phyloP scores from a whole-genome alignment of 2,329 filamentous ascomycete genomes.

The Teratosphaeria zuluensis region DNA sequence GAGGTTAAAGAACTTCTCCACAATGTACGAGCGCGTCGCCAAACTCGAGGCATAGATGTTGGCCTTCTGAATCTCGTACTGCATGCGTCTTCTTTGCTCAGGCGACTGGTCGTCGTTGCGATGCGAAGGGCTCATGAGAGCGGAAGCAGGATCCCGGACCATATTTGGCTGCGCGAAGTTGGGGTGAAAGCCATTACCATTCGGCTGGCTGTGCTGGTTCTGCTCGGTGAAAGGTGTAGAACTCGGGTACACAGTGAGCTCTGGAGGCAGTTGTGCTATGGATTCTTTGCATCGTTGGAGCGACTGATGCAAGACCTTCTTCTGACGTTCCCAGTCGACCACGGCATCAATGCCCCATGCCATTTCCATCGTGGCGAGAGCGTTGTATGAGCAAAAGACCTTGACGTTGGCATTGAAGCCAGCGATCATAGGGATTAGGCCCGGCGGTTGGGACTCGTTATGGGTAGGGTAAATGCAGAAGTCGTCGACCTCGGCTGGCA shows the following conservation, averaged over 20 bases:
- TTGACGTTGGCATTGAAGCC: slow-evolving; percentile 74
- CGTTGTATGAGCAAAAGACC: slow-evolving; percentile 72
- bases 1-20: slow-evolving; percentile 75
- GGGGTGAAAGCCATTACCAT: slow-evolving; percentile 13
- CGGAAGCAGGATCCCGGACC: slow-evolving; percentile 17
- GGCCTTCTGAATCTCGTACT: slow-evolving; percentile 85
- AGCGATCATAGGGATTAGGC: slow-evolving; percentile 58
- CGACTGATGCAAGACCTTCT: slow-evolving; percentile 60
- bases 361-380: slow-evolving; percentile 68
- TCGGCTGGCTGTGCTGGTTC: slow-evolving; percentile 14
- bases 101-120: slow-evolving; percentile 20
- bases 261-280: slow-evolving; percentile 56
- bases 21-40: slow-evolving; percentile 71
- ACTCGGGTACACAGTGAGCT: slow-evolving; percentile 51
- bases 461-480: slow-evolving; percentile 64
- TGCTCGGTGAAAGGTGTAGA: slow-evolving; percentile 21
- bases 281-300: slow-evolving; percentile 61
- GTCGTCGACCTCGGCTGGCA: slow-evolving; percentile 76
- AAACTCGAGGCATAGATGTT: slow-evolving; percentile 80
- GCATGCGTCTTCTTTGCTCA: slow-evolving; percentile 42
- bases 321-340: slow-evolving; percentile 68
- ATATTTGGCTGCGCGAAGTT: slow-evolving; percentile 15
- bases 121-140: slow-evolving; percentile 24
- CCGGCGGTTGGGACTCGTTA: slow-evolving; percentile 59
- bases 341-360: slow-evolving; percentile 70